Base-by-base conservation (phyloP, 2,329 filamentous ascomycete genomes). In the Trichophyton verrucosum region DNA sequence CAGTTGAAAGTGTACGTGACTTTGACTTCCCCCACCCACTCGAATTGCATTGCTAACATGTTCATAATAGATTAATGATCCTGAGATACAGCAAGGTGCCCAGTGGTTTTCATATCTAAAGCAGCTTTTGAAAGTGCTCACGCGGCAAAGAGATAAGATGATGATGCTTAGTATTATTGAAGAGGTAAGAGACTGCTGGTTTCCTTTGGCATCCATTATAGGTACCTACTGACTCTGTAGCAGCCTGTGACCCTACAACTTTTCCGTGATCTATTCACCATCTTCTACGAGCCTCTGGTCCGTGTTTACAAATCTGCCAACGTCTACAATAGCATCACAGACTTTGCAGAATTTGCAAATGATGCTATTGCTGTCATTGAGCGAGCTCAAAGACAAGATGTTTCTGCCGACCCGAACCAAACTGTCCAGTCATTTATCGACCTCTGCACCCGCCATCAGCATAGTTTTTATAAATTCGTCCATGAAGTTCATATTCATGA, bases 341-440 rank as follows among this genome's bases (percentile, higher is more conserved):
- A 99, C 73, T 97, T 99, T 76, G 88, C 92, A 0, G 80, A 85
- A 44, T 99, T 99, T 68, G 84, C 94, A 59, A 91, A 96, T 69
- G 94, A 99, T 72, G 88, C 91, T 71, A 96, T 97, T 67, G 82
- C 84, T 69, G 90, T 91, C 65, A 83, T 87, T 59, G 84, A 86
- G 68, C 80, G 81, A 49, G 84, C 82, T 44, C 85, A 87, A 67
- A 77, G 82, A 33, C 84, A 86, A 71, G 94, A 97, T 71, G 87
- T 94, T 53, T 91, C 89, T 1, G 91, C 92, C 1, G 94, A 99
- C 72, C 94, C 94, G 3, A 99, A 99, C 72, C 91, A 96, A 77
- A 99, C 94, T 0, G 94, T 99, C 1, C 94, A 99, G 72, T 87
- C 91, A 15, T 99, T 99, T 70, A 99, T 99, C 69, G 94, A 99